Evolutionary conservation across 2,329 filamentous ascomycete species (phyloP), one percentile per base, ranked within the genome.

Genomic region (Exophiala sideris): DNA sequence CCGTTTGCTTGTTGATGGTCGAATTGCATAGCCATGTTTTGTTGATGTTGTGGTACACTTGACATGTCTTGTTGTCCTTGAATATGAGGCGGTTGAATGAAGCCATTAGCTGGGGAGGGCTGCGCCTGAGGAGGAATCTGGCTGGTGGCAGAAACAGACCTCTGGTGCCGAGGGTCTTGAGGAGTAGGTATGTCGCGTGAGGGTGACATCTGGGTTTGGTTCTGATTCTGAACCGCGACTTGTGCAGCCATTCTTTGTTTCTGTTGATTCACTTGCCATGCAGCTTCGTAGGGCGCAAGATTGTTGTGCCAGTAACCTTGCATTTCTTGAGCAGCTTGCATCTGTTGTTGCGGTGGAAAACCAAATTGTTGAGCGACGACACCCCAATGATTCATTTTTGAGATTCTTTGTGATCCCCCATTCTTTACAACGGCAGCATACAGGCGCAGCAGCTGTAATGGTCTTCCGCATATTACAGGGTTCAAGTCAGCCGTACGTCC

Each of bases 221-320:
- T 72, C 39, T 73, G 76, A n/a, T 45, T 71, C 21, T 44, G 41
- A 29, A 57, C 71, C 65, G 53, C 62, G 70, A 72, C 61, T 70
- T 70, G 59, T 70, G 73, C 36, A 69, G 68, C 59, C 51, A 61
- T 59, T 52, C 73, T 70, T 48, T 73, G 71, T 47, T 74, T 75
- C 56, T 75, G 73, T 44, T 76, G 74, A 1, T 67, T 69, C 45
- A 65, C 72, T 46, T 78, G 68, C 60, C 73, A 71, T 20, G 70
- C 73, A 60, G 73, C 74, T 67, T 96, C 91, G 60, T 95, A 96
- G 32, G 85, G 81, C 21, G 81, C 73, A 24, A 81, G 74, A 5
- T 96, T 73, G 61, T 91, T 91, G 64, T 91, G 86, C 69, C 94
- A 95, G 5, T 89, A 79, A 24, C 80, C 78, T 63, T 85, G 76